Evolutionary conservation across 257 asterid genomes (phyloP), one percentile per base, ranked within the genome.

Genomic region (Mentha longifolia): DNA sequence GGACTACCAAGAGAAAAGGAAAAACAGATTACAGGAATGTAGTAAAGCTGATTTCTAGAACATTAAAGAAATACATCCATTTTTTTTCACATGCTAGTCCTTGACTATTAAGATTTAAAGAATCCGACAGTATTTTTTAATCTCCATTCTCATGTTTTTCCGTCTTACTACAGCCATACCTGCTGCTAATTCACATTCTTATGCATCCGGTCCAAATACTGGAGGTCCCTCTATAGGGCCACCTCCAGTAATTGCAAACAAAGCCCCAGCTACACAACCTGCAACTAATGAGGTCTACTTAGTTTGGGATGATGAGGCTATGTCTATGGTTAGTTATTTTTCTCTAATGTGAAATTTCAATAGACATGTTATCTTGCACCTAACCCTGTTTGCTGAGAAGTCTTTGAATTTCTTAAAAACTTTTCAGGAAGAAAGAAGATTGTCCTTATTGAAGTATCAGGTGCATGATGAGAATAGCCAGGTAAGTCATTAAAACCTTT

Each of bases 381-480:
- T 31, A 45, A 47, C 25, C 47, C 22, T 68, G 37, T 68, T 62
- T 47, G 37, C 52, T n/a, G 58, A 55, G 14, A 49, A n/a, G 68
- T 51, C 74, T 31, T 69, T 45, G 15, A 64, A 4, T 61, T 70
- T 64, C 19, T 45, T 60, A 55, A 65, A 30, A 65, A 64, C 62
- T 46, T 75, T 77, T 41, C 77, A 94, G 99, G 99, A 95, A 88
- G 99, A 95, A 87, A 88, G 99, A 88, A 89, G 99, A 82, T 80
- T 91, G 88, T 95, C 99, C 77, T 79, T 92, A 56, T 80, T 73
- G 81, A 94, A 89, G 95, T 95, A 95, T 89, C 99, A 92, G 98
- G 97, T 95, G 86, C 99, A 95, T 78, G 99, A 95, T 81, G 99
- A 92, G 86, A 95, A 88, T 84, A 95, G 92, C 97, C 98, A 95